Base-by-base conservation (phyloP, 176 grass and related monocot species). In the Paspalum vaginatum region DNA sequence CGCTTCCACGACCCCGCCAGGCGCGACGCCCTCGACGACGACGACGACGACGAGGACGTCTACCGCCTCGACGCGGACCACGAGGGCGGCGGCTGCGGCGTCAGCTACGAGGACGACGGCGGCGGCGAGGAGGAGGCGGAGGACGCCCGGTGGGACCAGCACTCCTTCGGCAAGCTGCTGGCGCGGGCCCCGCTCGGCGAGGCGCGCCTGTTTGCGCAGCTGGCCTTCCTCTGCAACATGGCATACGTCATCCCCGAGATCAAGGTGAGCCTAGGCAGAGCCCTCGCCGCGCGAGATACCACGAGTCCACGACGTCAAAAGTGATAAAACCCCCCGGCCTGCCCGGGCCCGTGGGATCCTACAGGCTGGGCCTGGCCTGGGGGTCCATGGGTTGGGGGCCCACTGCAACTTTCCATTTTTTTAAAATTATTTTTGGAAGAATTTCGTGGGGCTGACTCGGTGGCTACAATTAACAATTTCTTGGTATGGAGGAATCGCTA, bases 151-250 rank as follows among this genome's bases (percentile, higher is more conserved):
- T 99, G 96, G 96, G 93, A 95, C 79, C 84, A 25, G 32, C 76
- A 90, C 39, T 95, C 96, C 37, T 99, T 99, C 79, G 56, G 26
- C 61, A 90, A 88, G 77, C 82, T 95, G 64, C 78, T 99, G 78
- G 84, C 75, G 74, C 84, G 83, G 69, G 93, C 88, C 66, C 79
- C 92, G 11, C 88, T 63, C 62, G 79, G 75, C 47, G 93, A 95
- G 70, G 88, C 90, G 44, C 80, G 84, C 32, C 92, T 93, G 62
- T 93, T 99, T 79, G 71, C 87, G 75, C 92, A 95, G 85, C 82
- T 99, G 79, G 90, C 92, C 55, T 91, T 86, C 86, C 96, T 99
- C 86, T 99, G 93, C 78, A 95, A 91, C 96, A 91, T 93, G 86
- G 96, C 96, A 39, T 99, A 99, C 81, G 86, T 89, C 78, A 99